Base-by-base conservation (phyloP, 768 basidiomycete genomes). In the Calvatia gigantea region DNA sequence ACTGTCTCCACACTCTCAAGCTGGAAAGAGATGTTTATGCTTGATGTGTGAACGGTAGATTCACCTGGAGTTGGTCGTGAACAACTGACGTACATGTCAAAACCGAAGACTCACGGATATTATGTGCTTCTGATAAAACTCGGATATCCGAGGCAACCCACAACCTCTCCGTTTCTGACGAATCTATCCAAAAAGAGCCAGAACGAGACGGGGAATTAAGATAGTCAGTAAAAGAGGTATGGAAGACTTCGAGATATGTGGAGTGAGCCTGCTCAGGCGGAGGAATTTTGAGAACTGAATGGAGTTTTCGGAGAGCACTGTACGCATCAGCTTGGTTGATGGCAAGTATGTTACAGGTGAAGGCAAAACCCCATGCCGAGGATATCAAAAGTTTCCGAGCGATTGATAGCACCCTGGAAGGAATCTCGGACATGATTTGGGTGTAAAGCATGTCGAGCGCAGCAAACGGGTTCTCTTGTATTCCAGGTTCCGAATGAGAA, bases 401-500 rank as follows among this genome's bases (percentile, higher is more conserved):
- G 15, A 31, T n/a, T 2, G 27, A 17, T 1, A 46, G 12, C 2
- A 15, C 5, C 11, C 23, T 14, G 19, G 4, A 21, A 27, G 47
- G 35, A 25, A 49, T 25, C 1, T 3, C 2, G 27, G 4, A 9
- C 21, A 58, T 25, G 19, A 58, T 53, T n/a, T 38, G 39, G 6
- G 52, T 49, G 19, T 59, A 55, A n/a, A 59, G 42, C 5, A 11
- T 32, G 32, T 59, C 58, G 19, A 59, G 58, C 1, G 21, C 19
- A 2, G 28, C 32, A 50, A 59, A 49, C 14, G 51, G 57, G 23
- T 44, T 33, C 11, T 28, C 32, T 6, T 2, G 12, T 19, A 8
- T 17, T 5, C 1, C 17, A 15, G 31, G 9, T 4, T 9, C 7
- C 15, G 49, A 25, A 1, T 2, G 15, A 14, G 17, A 15, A 15